Evolutionary conservation across 768 basidiomycete species (phyloP), one percentile per base, ranked within the genome.

Genomic region (Russula olivacea): DNA sequence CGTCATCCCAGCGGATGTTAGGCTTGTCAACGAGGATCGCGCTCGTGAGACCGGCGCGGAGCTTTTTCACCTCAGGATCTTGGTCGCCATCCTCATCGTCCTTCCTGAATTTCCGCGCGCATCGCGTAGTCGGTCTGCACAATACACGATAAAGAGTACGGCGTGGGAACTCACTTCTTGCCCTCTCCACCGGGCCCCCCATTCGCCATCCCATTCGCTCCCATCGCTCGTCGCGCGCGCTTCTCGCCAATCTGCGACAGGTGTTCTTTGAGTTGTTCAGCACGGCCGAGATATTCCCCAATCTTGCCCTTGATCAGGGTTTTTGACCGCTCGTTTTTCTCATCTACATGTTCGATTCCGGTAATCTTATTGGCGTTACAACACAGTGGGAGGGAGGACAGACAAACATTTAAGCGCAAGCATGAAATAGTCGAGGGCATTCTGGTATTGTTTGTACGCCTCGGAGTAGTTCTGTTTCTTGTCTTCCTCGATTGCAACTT

Each of bases 341-440:
- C 91, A 71, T 92, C 89, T 91, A 71, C 4, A 54, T 30, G 58
- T 34, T 54, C 32, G 15, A 58, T 21, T 17, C 48, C 25, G 6
- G 17, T 25, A 50, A 50, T 12, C 41, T 34, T 3, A 41, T 53
- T n/a, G 11, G 56, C 34, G 28, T n/a, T 36, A 25, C 40, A 14
- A 49, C 41, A 45, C 45, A 54, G 34, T 19, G 19, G 23, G 19
- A 23, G 25, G 34, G 41, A 56, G 51, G 43, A 50, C 14, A 43
- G 36, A 75, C 84, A 62, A 67, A 94, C 93, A 95, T 75, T 94
- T 95, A 72, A 93, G 79, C 10, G 95, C 94, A 68, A 98, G 89
- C 90, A 98, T 93, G 75, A 99, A 99, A 73, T 96, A 99, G 72
- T 99, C 97, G 63, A 98, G 82, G 1, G 92, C 82, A 80, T 98